Base-by-base conservation (phyloP, 164 flowering plant species). In the Aristolochia californica region DNA sequence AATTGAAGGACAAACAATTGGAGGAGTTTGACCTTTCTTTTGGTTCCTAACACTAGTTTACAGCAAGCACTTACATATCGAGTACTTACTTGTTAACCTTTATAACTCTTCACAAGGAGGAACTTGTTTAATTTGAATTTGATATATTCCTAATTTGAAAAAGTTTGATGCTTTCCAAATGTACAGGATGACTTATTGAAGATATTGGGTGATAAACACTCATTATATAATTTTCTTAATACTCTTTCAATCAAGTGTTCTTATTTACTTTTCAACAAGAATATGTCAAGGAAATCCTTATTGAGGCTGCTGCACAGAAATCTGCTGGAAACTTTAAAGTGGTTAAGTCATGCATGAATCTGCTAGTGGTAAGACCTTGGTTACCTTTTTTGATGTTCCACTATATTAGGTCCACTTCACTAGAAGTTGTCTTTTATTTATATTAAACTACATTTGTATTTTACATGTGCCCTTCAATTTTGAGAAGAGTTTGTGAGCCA, bases 121-220 rank as follows among this genome's bases (percentile, higher is more conserved):
- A 30, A 38, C n/a, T n/a, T 4, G 15, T 17, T 34, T 16, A 24
- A 27, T 43, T n/a, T 56, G 25, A 13, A 18, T 13, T 47, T 43
- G 26, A 22, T 7, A 10, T 43, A n/a, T 12, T 15, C 10, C 4
- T 16, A n/a, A 22, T 24, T 18, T 17, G 18, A 23, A 28, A 47
- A 18, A 56, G n/a, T n/a, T 40, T 56, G 18, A 2, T 26, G 10
- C 10, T 24, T 50, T 34, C 13, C 12, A 23, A 34, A 24, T 49
- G 51, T 74, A 70, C 81, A 93, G 99, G 96, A 81, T 78, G 96
- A 90, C 45, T 70, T 93, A 74, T 84, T 89, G 44, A 83, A 62
- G 70, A 80, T 84, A 55, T 75, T 93, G 55, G 95, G 95, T 52
- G 86, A 87, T 66, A 78, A 84, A 62, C 97, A 93, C 66, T 77